phyloP scores from a whole-genome alignment of 768 basidiomycete species.

The Rhodotorula kratochvilovae region DNA sequence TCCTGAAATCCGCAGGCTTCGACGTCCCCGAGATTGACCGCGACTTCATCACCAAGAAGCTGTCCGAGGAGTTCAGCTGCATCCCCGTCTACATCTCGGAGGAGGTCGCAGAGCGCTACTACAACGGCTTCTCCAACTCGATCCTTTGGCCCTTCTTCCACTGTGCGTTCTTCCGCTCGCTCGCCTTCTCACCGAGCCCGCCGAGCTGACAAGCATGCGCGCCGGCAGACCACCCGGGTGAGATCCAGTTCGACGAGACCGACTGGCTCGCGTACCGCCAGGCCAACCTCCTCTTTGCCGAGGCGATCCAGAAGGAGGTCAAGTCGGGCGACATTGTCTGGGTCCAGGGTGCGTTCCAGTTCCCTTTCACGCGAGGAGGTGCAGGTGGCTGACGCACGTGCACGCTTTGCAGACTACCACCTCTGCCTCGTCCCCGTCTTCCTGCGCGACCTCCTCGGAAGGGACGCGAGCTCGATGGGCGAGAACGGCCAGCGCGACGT shows the following conservation, averaged over 20 bases:
- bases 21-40: slow-evolving; percentile 91
- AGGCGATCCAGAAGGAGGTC: slow-evolving; percentile 73
- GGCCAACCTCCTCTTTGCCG: slow-evolving; percentile 90
- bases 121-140: slow-evolving; percentile 98
- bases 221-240: slow-evolving; percentile 68
- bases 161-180: too few relatives aligned
- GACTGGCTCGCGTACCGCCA: slow-evolving; percentile 98
- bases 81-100: slow-evolving; percentile 97
- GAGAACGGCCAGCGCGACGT: slow-evolving; percentile 62
- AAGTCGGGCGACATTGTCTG: slow-evolving; percentile 90
- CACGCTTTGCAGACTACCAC: slow-evolving; percentile 67
- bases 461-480: slow-evolving; percentile 50
- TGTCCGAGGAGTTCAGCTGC: slow-evolving; percentile 92
- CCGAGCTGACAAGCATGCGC: background rate
- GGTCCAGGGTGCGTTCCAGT: slow-evolving; percentile 62
- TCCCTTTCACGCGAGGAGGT: background rate
- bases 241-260: slow-evolving; percentile 99
- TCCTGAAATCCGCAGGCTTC: slow-evolving; percentile 52
- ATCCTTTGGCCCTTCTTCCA: slow-evolving; percentile 99
- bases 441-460: slow-evolving; percentile 72
- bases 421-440: slow-evolving; percentile 97
- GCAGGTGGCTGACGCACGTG: background rate
- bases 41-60: slow-evolving; percentile 79
- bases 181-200: background rate
- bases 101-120: slow-evolving; percentile 96